Evolutionary conservation across 140 eudicot genomes (phyloP).

Genomic region (Anethum foeniculum): DNA sequence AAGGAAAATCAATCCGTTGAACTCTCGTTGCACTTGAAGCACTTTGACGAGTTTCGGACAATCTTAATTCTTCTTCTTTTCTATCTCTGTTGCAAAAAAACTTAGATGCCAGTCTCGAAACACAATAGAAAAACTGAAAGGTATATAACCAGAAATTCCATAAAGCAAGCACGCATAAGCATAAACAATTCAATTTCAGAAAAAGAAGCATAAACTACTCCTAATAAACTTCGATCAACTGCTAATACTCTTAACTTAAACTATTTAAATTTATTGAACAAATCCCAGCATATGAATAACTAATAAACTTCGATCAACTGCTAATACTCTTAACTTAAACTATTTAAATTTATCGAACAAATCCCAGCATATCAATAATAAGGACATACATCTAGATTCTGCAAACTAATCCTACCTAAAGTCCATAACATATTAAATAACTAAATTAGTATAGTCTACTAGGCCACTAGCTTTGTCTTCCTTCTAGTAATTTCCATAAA

Average conservation of each 20-base stretch:
- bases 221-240: neutral
- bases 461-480: neutral
- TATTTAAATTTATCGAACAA: neutral
- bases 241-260: neutral
- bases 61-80: too few species aligned
- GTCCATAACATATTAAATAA: neutral
- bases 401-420: neutral
- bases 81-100: too few species aligned
- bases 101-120: too few species aligned
- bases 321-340: neutral
- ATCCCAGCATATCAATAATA: neutral
- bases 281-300: neutral
- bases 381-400: neutral
- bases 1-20: neutral
- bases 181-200: neutral
- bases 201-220: neutral
- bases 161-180: neutral
- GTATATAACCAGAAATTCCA: neutral
- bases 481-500: slow-evolving; percentile 4
- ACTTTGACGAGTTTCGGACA: neutral
- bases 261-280: neutral
- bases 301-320: neutral
- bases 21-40: neutral
- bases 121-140: too few species aligned
- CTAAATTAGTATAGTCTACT: neutral